A percentile compares a stretch with the other conserved stretches of the same genome.
Evolutionary conservation across 148 eudicot species (phyloP).

Genomic region (Simmondsia chinensis): DNA sequence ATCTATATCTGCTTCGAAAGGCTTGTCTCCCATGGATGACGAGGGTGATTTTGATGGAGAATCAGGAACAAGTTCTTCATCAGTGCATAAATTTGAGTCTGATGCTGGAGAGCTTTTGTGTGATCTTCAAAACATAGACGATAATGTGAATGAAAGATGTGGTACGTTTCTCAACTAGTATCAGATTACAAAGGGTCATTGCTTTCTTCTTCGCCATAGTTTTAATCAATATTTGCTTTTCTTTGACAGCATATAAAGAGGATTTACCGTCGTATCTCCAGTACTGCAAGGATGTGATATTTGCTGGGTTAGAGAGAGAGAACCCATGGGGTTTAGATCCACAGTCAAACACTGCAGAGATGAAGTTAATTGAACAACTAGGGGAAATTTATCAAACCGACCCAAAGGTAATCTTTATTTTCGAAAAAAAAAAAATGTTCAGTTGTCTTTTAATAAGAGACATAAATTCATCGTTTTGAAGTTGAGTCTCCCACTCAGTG

Average conservation of each 20-base stretch:
- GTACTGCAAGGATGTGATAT: slow-evolving; percentile 67
- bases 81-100: slow-evolving; percentile 24
- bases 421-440: too few species aligned
- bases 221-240: too few species aligned
- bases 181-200: not conserved
- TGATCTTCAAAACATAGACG: slow-evolving; percentile 45
- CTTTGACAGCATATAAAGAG: slow-evolving; percentile 41
- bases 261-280: slow-evolving; percentile 63
- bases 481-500: too few species aligned
- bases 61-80: slow-evolving; percentile 4
- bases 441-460: too few species aligned
- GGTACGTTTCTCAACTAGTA: too few species aligned
- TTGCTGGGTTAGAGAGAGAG: slow-evolving; percentile 49
- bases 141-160: slow-evolving; percentile 25
- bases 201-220: too few species aligned
- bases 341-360: too few species aligned
- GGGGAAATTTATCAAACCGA: slow-evolving; percentile 48
- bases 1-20: slow-evolving; percentile 31
- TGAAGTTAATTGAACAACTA: slow-evolving; percentile 38
- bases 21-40: slow-evolving; percentile 10
- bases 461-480: too few species aligned
- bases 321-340: too few species aligned
- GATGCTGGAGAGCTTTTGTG: slow-evolving; percentile 43
- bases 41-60: slow-evolving; percentile 16
- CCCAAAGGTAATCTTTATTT: slow-evolving; percentile 31